Percentiles rank a stretch among this genome's conserved stretches.
Evolutionary conservation across 2,329 filamentous ascomycete species (phyloP).

Genomic region (Septoria linicola): DNA sequence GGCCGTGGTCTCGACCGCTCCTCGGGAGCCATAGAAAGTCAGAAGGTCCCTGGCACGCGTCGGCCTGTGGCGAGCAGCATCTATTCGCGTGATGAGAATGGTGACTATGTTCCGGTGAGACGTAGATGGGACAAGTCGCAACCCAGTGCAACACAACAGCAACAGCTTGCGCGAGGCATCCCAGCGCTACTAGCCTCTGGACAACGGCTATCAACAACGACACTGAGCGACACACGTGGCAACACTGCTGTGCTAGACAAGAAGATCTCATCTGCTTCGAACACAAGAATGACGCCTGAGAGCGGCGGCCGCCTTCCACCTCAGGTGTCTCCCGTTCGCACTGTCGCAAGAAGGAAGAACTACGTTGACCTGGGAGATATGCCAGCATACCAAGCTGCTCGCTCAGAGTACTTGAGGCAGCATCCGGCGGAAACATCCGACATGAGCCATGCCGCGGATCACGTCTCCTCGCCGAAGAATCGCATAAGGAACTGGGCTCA

Average conservation of each 20-base stretch:
- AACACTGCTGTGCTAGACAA: neutral
- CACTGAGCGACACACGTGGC: neutral
- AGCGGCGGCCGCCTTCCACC: neutral
- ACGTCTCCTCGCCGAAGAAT: neutral
- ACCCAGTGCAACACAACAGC: neutral
- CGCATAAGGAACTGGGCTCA: conserved; percentile 5
- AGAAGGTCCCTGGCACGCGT: neutral
- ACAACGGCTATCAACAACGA: neutral
- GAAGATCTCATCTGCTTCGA: neutral
- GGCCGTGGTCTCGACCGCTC: too few species aligned
- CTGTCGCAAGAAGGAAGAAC: conserved; percentile 2
- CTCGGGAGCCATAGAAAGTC: too few species aligned
- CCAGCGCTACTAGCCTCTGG: neutral
- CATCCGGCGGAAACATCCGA: neutral
- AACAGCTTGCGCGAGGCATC: neutral
- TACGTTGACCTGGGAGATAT: neutral
- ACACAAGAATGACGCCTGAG: neutral
- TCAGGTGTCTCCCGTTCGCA: neutral
- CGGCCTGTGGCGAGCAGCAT: conserved; percentile 11
- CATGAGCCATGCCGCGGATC: neutral
- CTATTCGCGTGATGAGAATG: conserved; percentile 9
- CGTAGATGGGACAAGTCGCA: conserved; percentile 3
- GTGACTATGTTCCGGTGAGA: conserved; percentile 8
- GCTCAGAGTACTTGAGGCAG: neutral
- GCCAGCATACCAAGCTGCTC: conserved; percentile 4